These are phyloP conservation scores for Picea sitchensis DNA, from an alignment of 75 land plant genomes.

Conservation along the genomic window DNA sequence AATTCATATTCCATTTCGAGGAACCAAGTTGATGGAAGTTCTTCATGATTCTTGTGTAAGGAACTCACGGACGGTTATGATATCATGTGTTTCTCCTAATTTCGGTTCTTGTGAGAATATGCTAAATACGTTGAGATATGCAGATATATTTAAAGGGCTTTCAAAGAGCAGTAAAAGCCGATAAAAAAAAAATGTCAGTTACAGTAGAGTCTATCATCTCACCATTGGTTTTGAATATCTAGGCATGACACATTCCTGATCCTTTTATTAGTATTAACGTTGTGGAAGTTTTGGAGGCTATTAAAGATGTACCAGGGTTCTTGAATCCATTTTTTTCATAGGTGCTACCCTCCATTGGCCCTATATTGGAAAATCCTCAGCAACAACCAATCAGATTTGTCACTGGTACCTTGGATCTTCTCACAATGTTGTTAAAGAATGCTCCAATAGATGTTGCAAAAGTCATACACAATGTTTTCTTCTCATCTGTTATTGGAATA, in stretches of 20 bases:
- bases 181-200: conserved; percentile 41
- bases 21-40: too few relatives aligned
- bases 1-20: too few relatives aligned
- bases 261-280: conserved; percentile 92
- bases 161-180: conserved; percentile 76
- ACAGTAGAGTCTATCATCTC: conserved; percentile 79
- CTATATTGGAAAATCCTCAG: conserved; percentile 68
- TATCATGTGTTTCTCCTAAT: too few relatives aligned
- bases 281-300: conserved; percentile 85
- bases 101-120: too few relatives aligned
- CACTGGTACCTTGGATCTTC: conserved; percentile 82
- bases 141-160: conserved; percentile 88
- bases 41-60: too few relatives aligned
- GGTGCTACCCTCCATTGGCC: conserved; percentile 63
- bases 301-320: conserved; percentile 81
- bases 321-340: conserved; percentile 61
- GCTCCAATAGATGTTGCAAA: conserved; percentile 62
- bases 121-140: too few relatives aligned
- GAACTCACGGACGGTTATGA: too few relatives aligned
- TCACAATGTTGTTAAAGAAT: conserved; percentile 86
- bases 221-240: conserved; percentile 77
- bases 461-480: conserved; percentile 35
- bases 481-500: conserved; percentile 55
- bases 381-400: conserved; percentile 76
- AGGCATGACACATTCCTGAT: conserved; percentile 81